phyloP scores from a whole-genome alignment of 257 asterid genomes.

The Ocimum tenuiflorum region DNA sequence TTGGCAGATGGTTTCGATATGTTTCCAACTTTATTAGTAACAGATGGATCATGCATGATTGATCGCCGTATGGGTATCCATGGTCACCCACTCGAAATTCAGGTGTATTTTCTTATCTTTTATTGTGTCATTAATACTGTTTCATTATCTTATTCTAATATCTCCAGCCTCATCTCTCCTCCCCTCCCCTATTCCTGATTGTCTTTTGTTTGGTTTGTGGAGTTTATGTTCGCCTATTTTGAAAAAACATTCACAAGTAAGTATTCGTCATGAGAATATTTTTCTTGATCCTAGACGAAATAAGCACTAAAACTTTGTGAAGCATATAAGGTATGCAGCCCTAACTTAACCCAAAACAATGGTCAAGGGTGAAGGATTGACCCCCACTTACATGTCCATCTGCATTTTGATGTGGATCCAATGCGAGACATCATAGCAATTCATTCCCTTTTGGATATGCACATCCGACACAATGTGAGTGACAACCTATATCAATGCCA shows the following conservation, averaged over 20 bases:
- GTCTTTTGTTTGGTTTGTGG: neutral
- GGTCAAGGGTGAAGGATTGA: too few relatives aligned
- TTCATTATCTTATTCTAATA: neutral
- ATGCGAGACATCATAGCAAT: too few relatives aligned
- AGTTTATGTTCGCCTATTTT: neutral
- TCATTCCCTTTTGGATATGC: too few relatives aligned
- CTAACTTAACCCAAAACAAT: too few relatives aligned
- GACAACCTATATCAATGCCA: too few relatives aligned
- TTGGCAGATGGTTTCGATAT: slow-evolving; percentile 81
- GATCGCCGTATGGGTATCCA: slow-evolving; percentile 88
- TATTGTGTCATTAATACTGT: neutral
- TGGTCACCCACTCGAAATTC: slow-evolving; percentile 76
- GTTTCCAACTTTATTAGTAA: slow-evolving; percentile 68
- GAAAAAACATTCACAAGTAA: neutral
- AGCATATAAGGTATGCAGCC: too few relatives aligned
- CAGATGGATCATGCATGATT: slow-evolving; percentile 81
- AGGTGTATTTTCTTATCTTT: slow-evolving; percentile 26
- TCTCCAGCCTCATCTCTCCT: neutral
- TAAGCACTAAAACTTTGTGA: neutral
- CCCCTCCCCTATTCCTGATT: neutral
- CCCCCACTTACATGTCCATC: too few relatives aligned
- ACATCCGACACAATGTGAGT: too few relatives aligned
- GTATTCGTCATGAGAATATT: neutral
- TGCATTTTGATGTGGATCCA: too few relatives aligned
- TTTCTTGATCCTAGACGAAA: neutral